Evolutionary conservation across 148 eudicot genomes (phyloP), one percentile per base, ranked within the genome.

Genomic region (Diospyros kaki): DNA sequence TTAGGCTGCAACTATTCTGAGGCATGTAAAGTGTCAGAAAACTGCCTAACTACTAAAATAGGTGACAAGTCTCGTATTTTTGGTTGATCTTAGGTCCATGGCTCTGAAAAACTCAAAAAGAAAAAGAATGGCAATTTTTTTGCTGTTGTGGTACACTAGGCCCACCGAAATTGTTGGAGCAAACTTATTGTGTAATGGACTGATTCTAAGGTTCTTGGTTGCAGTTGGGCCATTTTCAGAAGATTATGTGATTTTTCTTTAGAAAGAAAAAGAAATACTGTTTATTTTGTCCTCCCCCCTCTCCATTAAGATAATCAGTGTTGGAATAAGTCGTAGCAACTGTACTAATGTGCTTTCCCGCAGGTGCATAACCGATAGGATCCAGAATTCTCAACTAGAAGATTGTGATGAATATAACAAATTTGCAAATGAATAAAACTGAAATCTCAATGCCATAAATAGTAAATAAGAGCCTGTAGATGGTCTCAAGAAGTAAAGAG

Each of bases 41-140:
- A 40, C 11, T 9, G 53, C 66, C 66, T 13, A 46, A 14, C 46
- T 28, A 39, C 54, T 39, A 6, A 18, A 38, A 45, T 60, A 72
- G 14, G 28, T 51, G 9, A 11, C 13, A 14, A 28, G 46, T 59
- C 9, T 6, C 3, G 6, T 2, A 46, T 11, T 58, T 40, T 41
- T 40, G 51, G 68, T 43, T 11, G 66, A 40, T 64, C 68, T 64
- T 64, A 64, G 17, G 68, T 64, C 48, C 68, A 64, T 64, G 41
- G 44, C 44, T 28, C 28, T 28, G 28, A 28, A 28, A 28, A 28
- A 28, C 28, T 28, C 28, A 28, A 28, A 28, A 28, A 15, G 42
- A 8, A 28, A 41, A 41, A 12, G 9, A 44, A 44, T 4, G 48
- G n/a, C 68, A 43, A 13, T 64, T 14, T 15, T 64, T 42, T 43